phyloP scores from a whole-genome alignment of 1,139 yeast species.

The Pichia sp. region DNA sequence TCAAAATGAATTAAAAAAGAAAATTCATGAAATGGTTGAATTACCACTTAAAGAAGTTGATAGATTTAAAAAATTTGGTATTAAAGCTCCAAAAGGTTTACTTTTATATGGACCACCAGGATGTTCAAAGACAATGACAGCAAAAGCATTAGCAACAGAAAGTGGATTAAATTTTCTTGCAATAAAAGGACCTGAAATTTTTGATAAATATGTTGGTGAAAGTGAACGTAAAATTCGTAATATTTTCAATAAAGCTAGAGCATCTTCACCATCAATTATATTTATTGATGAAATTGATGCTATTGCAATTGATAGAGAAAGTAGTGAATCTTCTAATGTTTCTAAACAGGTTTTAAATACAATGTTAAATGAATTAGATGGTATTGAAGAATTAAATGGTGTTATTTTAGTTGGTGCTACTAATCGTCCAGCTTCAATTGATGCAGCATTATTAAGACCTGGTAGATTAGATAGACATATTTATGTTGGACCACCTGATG shows the following conservation, averaged over 20 bases:
- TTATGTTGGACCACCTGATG: conserved; percentile 88
- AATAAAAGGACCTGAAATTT: conserved; percentile 92
- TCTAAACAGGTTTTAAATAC: conserved; percentile 86
- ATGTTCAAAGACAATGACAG: conserved; percentile 89
- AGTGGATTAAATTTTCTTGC: conserved; percentile 89
- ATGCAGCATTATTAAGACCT: conserved; percentile 85
- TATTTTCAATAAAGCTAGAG: conserved; percentile 83
- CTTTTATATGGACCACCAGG: conserved; percentile 95
- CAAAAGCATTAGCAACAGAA: conserved; percentile 92
- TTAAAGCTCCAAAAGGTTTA: conserved; percentile 88
- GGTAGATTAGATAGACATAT: conserved; percentile 91
- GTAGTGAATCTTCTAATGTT: conserved; percentile 59
- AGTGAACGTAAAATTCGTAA: conserved; percentile 86
- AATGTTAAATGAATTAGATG: conserved; percentile 87
- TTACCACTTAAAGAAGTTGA: conserved; percentile 82
- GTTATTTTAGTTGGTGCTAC: conserved; percentile 95
- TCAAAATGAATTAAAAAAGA: conserved; percentile 71
- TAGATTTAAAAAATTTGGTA: conserved; percentile 69
- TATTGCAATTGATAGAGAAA: conserved; percentile 63
- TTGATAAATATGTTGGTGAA: conserved; percentile 93
- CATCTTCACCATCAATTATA: conserved; percentile 87
- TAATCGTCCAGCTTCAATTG: conserved; percentile 88
- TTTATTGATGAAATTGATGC: conserved; percentile 97
- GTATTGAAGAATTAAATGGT: conserved; percentile 89
- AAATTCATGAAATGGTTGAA: conserved; percentile 83